Conservation (phyloP, 352 stramenopile species). For the Pythium dissotocum region DNA sequence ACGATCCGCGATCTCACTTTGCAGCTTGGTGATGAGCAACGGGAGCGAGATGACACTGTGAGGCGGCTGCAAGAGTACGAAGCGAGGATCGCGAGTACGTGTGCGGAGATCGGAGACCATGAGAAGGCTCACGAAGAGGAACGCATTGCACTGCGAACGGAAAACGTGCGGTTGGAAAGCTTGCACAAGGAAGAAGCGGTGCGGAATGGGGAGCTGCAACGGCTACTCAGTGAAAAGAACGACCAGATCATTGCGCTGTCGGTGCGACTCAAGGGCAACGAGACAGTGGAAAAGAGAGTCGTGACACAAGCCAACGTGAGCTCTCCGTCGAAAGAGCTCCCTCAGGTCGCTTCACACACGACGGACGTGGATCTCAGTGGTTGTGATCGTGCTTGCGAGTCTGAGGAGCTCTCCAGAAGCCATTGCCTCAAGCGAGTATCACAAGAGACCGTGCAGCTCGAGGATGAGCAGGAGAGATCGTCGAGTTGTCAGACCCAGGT, state of each 20-base stretch:
- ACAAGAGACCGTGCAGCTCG: background rate
- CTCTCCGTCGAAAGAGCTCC: background rate
- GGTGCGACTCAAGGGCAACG: conserved; percentile 29
- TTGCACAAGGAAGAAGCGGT: conserved; percentile 50
- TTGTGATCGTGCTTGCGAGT: too few relatives aligned
- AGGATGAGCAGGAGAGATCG: background rate
- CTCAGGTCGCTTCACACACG: background rate
- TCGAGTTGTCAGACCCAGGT: background rate
- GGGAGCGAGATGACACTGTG: conserved; percentile 62
- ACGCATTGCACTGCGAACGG: conserved; percentile 41
- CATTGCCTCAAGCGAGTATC: background rate
- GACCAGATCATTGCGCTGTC: conserved; percentile 52
- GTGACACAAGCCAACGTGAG: conserved; percentile 6
- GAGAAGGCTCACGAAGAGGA: conserved; percentile 64
- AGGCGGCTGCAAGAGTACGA: conserved; percentile 77
- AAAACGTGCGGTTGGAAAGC: conserved; percentile 36
- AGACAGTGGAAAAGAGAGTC: conserved; percentile 13
- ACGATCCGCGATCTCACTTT: conserved; percentile 26
- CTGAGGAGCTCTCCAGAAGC: too few relatives aligned
- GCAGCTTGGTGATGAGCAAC: conserved; percentile 50
- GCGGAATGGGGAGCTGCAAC: conserved; percentile 55
- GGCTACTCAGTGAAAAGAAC: conserved; percentile 74
- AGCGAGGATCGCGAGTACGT: conserved; percentile 62
- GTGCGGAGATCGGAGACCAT: conserved; percentile 67
- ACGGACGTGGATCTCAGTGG: background rate